Conservation (phyloP, 2,329 filamentous ascomycete species). For the Phialocephala sp. region DNA sequence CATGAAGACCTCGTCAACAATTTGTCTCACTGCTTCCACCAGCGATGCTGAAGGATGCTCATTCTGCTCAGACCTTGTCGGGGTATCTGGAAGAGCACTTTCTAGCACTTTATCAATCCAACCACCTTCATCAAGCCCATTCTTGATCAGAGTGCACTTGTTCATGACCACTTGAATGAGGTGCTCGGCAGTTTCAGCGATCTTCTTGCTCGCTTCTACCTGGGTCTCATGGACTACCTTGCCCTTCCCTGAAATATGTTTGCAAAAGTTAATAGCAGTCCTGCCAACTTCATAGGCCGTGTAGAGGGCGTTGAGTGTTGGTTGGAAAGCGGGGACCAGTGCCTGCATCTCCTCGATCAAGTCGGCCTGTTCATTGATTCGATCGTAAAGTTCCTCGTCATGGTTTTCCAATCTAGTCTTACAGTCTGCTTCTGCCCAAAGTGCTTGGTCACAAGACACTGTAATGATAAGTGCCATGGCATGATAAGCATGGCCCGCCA, state of each 20-base stretch:
- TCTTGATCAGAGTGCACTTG: conserved; percentile 36
- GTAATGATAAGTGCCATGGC: conserved; percentile 34
- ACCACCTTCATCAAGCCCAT: conserved; percentile 41
- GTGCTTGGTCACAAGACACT: conserved; percentile 24
- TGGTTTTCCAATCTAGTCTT: conserved; percentile 26
- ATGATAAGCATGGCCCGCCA: conserved; percentile 29
- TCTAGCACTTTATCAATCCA: conserved; percentile 44
- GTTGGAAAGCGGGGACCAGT: conserved; percentile 29
- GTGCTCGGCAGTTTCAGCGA: conserved; percentile 20
- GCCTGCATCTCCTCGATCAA: conserved; percentile 21
- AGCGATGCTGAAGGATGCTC: conserved; percentile 10
- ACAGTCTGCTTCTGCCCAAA: conserved; percentile 27
- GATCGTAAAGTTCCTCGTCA: conserved; percentile 27
- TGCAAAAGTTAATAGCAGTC: conserved; percentile 29
- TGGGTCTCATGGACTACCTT: conserved; percentile 31
- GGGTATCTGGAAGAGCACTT: conserved; percentile 27
- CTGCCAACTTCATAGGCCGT: conserved; percentile 37
- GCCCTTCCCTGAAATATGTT: conserved; percentile 29
- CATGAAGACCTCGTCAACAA: conserved; percentile 40
- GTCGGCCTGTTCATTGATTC: conserved; percentile 24
- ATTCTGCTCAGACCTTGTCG: neutral
- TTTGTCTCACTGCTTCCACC: conserved; percentile 29
- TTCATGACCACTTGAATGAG: conserved; percentile 31
- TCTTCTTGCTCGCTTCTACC: conserved; percentile 22
- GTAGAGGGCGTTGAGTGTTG: conserved; percentile 40